These are phyloP conservation scores for Candida neerlandica DNA, from an alignment of 1,139 yeast species.

Conservation along the genomic window DNA sequence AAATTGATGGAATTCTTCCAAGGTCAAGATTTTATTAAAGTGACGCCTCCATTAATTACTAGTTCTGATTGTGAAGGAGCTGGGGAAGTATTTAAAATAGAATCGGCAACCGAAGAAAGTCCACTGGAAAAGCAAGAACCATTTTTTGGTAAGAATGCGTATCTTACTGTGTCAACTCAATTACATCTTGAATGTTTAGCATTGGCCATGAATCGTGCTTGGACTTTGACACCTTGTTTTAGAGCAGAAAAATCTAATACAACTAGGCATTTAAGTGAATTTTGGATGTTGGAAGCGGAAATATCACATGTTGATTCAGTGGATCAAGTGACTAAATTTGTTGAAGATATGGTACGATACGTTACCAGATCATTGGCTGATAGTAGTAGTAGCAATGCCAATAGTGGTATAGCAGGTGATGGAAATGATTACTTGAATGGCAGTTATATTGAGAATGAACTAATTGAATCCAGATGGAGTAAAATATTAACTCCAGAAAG, in stretches of 20 bases:
- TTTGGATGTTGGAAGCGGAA: slow-evolving; percentile 98
- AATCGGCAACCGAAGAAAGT: slow-evolving; percentile 21
- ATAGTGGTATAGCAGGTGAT: slow-evolving; percentile 24
- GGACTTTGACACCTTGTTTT: slow-evolving; percentile 91
- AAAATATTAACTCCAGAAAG: slow-evolving; percentile 26
- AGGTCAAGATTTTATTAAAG: slow-evolving; percentile 60
- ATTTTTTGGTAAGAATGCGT: slow-evolving; percentile 71
- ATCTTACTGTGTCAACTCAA: slow-evolving; percentile 88
- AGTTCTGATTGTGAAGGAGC: slow-evolving; percentile 98
- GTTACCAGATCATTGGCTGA: slow-evolving; percentile 44
- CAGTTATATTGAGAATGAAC: slow-evolving; percentile 38
- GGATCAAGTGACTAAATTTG: slow-evolving; percentile 61
- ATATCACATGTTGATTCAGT: slow-evolving; percentile 65
- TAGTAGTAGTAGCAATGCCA: background rate
- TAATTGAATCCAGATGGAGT: slow-evolving; percentile 38
- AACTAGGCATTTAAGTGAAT: slow-evolving; percentile 87
- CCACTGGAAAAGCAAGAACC: slow-evolving; percentile 25
- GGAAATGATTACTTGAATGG: slow-evolving; percentile 46
- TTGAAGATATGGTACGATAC: slow-evolving; percentile 68
- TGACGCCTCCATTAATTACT: slow-evolving; percentile 83
- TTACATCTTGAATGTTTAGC: slow-evolving; percentile 84
- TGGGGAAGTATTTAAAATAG: slow-evolving; percentile 78
- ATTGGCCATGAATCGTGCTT: slow-evolving; percentile 75
- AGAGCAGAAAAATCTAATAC: slow-evolving; percentile 94
- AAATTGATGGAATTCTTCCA: slow-evolving; percentile 58